Evolutionary conservation across 2,329 filamentous ascomycete genomes (phyloP).

Genomic region (Aspergillus costaricaensis): DNA sequence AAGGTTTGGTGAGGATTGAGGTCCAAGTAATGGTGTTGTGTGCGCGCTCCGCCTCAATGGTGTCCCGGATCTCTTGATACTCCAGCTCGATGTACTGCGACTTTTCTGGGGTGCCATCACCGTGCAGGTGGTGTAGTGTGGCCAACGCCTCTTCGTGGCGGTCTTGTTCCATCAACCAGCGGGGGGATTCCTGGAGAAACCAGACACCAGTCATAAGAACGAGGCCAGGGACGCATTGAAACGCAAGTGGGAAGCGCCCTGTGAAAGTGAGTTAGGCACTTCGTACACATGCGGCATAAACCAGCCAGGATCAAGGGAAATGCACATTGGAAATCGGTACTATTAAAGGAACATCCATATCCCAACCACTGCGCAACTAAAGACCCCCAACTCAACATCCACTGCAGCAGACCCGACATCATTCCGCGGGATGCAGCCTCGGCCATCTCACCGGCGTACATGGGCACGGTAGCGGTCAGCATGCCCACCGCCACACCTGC

Average conservation of each 20-base stretch:
- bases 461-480: constrained; percentile 22
- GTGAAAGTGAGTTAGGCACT: background rate
- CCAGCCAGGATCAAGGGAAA: too few species aligned
- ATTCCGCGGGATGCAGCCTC: constrained; percentile 34
- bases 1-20: constrained; percentile 45
- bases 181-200: constrained; percentile 34
- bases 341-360: constrained; percentile 35
- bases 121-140: constrained; percentile 21
- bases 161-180: constrained; percentile 29
- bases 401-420: constrained; percentile 33
- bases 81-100: constrained; percentile 37
- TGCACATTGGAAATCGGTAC: constrained; percentile 12
- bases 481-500: constrained; percentile 10
- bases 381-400: constrained; percentile 43
- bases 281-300: too few species aligned
- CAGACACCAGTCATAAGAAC: constrained; percentile 32
- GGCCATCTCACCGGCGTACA: constrained; percentile 38
- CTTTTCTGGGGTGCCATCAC: constrained; percentile 19
- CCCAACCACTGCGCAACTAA: constrained; percentile 43
- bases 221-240: constrained; percentile 44
- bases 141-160: constrained; percentile 25
- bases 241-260: constrained; percentile 45
- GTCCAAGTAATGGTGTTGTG: constrained; percentile 39
- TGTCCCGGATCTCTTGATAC: constrained; percentile 43
- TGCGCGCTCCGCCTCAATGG: constrained; percentile 40